Evolutionary conservation across 768 basidiomycete genomes (phyloP).

Genomic region (Boletus tylopilopsis): DNA sequence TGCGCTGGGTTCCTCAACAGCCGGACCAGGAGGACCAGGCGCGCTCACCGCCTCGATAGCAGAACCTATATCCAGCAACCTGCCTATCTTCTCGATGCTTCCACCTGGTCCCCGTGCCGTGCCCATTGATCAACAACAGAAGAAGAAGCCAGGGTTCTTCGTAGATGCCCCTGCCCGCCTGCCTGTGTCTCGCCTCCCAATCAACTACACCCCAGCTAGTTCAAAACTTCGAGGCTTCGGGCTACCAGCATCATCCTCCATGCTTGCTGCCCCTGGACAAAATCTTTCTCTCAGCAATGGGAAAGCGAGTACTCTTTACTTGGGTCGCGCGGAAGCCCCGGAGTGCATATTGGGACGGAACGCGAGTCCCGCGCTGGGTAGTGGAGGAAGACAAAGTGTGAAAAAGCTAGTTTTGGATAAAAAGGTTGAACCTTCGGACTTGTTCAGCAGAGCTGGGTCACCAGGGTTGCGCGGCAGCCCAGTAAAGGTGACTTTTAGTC

Average conservation of each 20-base stretch:
- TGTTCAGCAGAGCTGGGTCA: conserved; percentile 52
- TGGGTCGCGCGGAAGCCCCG: conserved; percentile 50
- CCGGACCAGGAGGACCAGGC: conserved; percentile 49
- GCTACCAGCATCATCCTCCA: conserved; percentile 38
- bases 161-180: conserved; percentile 74
- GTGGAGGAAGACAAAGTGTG: conserved; percentile 72
- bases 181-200: conserved; percentile 58
- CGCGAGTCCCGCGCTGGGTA: conserved; percentile 63
- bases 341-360: conserved; percentile 59
- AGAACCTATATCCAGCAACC: conserved; percentile 71
- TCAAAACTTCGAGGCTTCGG: conserved; percentile 71
- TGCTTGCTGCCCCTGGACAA: conserved; percentile 29
- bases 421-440: conserved; percentile 69
- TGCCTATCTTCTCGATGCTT: conserved; percentile 73
- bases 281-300: conserved; percentile 49
- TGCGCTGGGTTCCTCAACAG: conserved; percentile 38
- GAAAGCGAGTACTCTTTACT: conserved; percentile 51
- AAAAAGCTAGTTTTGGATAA: conserved; percentile 92
- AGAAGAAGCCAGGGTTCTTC: conserved; percentile 77
- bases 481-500: conserved; percentile 65
- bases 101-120: conserved; percentile 65
- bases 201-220: conserved; percentile 60
- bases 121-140: conserved; percentile 56
- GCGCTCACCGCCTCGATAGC: conserved; percentile 82
- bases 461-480: conserved; percentile 30